Evolutionary conservation across 2,329 filamentous ascomycete genomes (phyloP).

Genomic region (Talaromyces amestolkiae): DNA sequence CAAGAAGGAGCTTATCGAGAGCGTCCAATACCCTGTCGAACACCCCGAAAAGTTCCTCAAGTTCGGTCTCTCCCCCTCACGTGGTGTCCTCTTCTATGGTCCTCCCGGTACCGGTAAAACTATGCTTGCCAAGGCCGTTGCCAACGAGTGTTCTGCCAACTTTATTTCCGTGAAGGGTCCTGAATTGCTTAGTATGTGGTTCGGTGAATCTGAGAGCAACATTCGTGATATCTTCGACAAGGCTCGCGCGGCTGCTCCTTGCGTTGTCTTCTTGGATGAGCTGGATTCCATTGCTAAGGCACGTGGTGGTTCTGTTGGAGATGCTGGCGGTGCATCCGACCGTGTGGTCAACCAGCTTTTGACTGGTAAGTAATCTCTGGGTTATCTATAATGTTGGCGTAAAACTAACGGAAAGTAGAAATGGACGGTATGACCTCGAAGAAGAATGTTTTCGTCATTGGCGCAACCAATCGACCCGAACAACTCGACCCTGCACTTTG

Average conservation of each 20-base stretch:
- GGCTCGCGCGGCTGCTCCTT: slow-evolving; percentile 94
- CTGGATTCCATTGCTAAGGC: slow-evolving; percentile 99
- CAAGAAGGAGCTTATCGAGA: slow-evolving; percentile 99
- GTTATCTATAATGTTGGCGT: not conserved
- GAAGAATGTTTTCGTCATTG: slow-evolving; percentile 99
- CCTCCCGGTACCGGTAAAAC: slow-evolving; percentile 99
- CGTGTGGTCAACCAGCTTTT: slow-evolving; percentile 99
- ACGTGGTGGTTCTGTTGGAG: slow-evolving; percentile 91
- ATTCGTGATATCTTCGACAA: slow-evolving; percentile 99
- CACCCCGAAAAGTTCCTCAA: slow-evolving; percentile 99
- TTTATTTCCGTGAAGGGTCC: slow-evolving; percentile 99
- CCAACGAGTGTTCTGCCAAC: slow-evolving; percentile 98
- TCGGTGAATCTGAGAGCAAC: slow-evolving; percentile 99
- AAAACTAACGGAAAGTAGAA: slow-evolving; percentile 58
- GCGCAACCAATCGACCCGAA: slow-evolving; percentile 96
- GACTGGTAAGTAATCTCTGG: slow-evolving; percentile 65
- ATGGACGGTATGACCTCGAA: slow-evolving; percentile 99
- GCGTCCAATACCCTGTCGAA: slow-evolving; percentile 97
- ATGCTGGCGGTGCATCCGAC: slow-evolving; percentile 96
- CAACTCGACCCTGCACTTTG: slow-evolving; percentile 97
- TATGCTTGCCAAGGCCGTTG: slow-evolving; percentile 97
- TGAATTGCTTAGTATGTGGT: slow-evolving; percentile 99
- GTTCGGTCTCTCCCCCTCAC: slow-evolving; percentile 95
- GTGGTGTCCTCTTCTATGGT: slow-evolving; percentile 97
- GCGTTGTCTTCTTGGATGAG: slow-evolving; percentile 98